Evolutionary conservation across 805 yeast genomes (phyloP).

Genomic region (Starmerella etchellsii): DNA sequence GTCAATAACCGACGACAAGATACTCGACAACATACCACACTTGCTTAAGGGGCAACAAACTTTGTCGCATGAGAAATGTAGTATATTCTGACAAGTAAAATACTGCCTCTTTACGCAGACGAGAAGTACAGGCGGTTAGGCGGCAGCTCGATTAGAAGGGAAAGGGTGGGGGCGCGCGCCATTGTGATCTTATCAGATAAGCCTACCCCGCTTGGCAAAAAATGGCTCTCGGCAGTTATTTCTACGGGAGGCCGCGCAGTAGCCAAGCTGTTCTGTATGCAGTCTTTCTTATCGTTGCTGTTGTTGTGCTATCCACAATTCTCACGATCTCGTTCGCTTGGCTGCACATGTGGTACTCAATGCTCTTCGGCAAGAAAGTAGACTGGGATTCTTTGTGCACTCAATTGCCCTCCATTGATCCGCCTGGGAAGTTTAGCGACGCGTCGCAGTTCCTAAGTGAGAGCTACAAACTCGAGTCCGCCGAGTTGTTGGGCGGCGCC

Average conservation of each 20-base stretch:
- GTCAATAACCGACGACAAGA: no score
- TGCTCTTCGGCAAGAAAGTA: neutral
- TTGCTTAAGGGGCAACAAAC: no score
- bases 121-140: no score
- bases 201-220: no score
- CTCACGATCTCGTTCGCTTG: neutral
- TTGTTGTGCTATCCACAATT: neutral
- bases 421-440: constrained; percentile 1
- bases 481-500: constrained; percentile 32
- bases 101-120: no score
- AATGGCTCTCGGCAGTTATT: neutral
- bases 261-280: constrained; percentile 1
- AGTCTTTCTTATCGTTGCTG: neutral
- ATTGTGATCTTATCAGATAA: no score
- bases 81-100: no score
- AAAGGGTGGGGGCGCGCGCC: no score
- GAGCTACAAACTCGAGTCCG: constrained; percentile 11
- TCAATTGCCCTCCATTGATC: constrained; percentile 10
- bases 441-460: constrained; percentile 10
- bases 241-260: constrained; percentile 1
- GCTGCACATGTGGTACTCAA: constrained; percentile 1
- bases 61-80: no score
- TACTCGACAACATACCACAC: no score
- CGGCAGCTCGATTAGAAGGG: no score
- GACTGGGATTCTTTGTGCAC: constrained; percentile 5